A percentile compares a stretch with the other conserved stretches of the same genome.
Conservation (phyloP, 306 rosid species). For the Vigna angularis region DNA sequence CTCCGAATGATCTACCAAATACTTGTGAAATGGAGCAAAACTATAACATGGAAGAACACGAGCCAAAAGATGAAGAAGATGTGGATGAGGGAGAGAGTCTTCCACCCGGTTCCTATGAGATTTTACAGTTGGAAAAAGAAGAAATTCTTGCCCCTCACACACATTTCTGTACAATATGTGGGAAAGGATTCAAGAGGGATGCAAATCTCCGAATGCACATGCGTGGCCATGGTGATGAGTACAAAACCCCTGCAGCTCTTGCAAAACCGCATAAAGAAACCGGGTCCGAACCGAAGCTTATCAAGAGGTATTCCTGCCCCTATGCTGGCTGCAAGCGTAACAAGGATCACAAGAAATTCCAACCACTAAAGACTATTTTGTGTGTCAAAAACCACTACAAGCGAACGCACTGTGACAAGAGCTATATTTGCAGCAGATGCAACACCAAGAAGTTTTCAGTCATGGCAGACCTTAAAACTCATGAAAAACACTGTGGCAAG, state of each 20-base stretch:
- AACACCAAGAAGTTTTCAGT: conserved; percentile 93
- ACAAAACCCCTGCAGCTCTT: conserved; percentile 97
- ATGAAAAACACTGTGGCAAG: conserved; percentile 97
- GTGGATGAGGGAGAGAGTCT: conserved; percentile 91
- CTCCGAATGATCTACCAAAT: conserved; percentile 51
- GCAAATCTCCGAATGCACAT: conserved; percentile 99
- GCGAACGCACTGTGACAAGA: conserved; percentile 98
- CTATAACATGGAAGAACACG: conserved; percentile 74
- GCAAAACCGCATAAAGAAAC: conserved; percentile 86
- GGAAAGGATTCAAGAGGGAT: conserved; percentile 99
- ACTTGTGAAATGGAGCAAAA: conserved; percentile 60
- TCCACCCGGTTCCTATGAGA: conserved; percentile 92
- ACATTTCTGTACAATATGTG: conserved; percentile 95
- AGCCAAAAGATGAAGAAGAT: conserved; percentile 90
- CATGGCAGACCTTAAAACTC: conserved; percentile 97
- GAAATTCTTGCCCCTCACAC: conserved; percentile 99
- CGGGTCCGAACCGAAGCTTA: conserved; percentile 66
- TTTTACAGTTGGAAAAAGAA: conserved; percentile 91
- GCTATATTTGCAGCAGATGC: conserved; percentile 96
- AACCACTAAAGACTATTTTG: conserved; percentile 91
- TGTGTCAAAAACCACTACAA: conserved; percentile 99
- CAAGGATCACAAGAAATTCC: conserved; percentile 93
- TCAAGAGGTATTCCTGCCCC: conserved; percentile 98
- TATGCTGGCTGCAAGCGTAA: conserved; percentile 94
- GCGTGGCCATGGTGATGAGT: conserved; percentile 99